Evolutionary conservation across 225 moss, liverwort and hornwort species (phyloP).

Genomic region (Sphagnum contortum): DNA sequence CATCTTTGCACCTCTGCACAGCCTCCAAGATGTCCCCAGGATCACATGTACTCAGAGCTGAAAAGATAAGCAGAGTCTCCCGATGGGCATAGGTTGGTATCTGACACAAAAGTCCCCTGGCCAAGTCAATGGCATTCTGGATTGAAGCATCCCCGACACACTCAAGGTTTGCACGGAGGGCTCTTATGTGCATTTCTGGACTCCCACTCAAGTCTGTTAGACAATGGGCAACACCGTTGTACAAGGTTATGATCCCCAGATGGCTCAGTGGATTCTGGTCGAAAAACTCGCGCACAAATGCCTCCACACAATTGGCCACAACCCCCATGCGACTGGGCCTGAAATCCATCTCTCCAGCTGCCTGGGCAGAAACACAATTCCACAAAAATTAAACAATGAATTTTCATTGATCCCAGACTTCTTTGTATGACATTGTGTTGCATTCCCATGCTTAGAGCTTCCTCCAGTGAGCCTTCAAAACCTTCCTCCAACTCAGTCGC

Average conservation of each 20-base stretch:
- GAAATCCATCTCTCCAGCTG: constrained; percentile 97
- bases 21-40: constrained; percentile 85
- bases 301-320: constrained; percentile 78
- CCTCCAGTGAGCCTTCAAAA: too few species aligned
- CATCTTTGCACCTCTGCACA: constrained; percentile 65
- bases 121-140: constrained; percentile 82
- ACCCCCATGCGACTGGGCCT: constrained; percentile 95
- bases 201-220: constrained; percentile 91
- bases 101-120: constrained; percentile 64
- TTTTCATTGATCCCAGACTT: too few species aligned
- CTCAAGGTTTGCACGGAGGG: constrained; percentile 81
- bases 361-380: constrained; percentile 63
- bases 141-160: constrained; percentile 91
- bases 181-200: constrained; percentile 83
- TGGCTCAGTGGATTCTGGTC: constrained; percentile 97
- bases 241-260: constrained; percentile 63
- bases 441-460: too few species aligned
- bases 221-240: constrained; percentile 71
- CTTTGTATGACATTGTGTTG: too few species aligned
- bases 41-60: constrained; percentile 89
- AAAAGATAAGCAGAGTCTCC: constrained; percentile 64
- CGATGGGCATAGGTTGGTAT: constrained; percentile 92
- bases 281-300: constrained; percentile 86
- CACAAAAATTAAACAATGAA: constrained; percentile 7
- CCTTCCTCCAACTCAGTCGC: too few species aligned